Percentiles rank a stretch among this genome's conserved stretches.
Conservation (phyloP, 2,329 filamentous ascomycete species). For the Colletotrichum cuscutae region DNA sequence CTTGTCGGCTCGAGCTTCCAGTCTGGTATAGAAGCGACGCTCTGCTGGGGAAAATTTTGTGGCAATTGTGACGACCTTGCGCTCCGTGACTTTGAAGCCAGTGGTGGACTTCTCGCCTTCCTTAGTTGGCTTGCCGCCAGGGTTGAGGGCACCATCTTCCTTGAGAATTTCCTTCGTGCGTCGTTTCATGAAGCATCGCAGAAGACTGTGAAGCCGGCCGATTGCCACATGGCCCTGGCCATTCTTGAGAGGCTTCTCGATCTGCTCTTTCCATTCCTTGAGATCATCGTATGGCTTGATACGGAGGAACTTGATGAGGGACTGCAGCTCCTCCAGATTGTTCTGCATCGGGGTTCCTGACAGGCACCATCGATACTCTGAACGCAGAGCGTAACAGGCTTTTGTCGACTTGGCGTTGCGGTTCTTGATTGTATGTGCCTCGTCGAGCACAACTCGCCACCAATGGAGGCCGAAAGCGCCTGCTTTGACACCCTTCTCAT, state of each 20-base stretch:
- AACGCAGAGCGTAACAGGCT: conserved; percentile 84
- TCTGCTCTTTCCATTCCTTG: conserved; percentile 88
- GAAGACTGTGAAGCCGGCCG: conserved; percentile 81
- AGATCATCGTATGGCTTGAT: conserved; percentile 93
- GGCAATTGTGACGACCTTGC: conserved; percentile 84
- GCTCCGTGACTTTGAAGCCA: conserved; percentile 90
- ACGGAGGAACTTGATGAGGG: conserved; percentile 88
- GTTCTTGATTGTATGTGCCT: conserved; percentile 99
- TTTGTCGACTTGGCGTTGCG: conserved; percentile 95
- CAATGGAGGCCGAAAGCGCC: conserved; percentile 93
- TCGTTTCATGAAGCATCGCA: conserved; percentile 98
- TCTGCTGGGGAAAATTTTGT: conserved; percentile 84
- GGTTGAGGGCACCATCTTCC: conserved; percentile 82
- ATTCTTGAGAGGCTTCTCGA: conserved; percentile 88
- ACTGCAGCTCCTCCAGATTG: conserved; percentile 95
- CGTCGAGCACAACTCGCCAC: conserved; percentile 95
- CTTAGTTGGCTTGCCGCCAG: conserved; percentile 71
- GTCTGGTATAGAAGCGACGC: conserved; percentile 83
- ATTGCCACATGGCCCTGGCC: conserved; percentile 92
- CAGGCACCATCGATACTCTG: conserved; percentile 94
- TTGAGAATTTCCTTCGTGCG: conserved; percentile 97
- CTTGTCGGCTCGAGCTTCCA: conserved; percentile 86
- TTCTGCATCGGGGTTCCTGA: conserved; percentile 99
- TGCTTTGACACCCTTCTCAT: conserved; percentile 71
- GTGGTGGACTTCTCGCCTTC: conserved; percentile 61